phyloP scores from a whole-genome alignment of 1,284 basidiomycete species.

The Cryptococcus sp. region DNA sequence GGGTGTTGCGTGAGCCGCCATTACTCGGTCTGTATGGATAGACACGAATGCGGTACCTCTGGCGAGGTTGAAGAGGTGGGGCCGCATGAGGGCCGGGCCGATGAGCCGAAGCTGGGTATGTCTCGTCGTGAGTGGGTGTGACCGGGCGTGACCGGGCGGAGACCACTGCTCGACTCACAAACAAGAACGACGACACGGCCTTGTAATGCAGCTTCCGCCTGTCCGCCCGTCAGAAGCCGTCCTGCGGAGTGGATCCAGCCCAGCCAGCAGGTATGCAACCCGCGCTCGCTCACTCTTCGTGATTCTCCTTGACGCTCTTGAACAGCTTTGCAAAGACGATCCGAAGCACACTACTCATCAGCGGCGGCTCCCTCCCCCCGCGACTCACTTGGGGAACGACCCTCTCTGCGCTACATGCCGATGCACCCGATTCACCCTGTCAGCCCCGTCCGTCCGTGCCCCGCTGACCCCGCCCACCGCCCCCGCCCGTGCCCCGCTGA shows the following conservation, averaged over 20 bases:
- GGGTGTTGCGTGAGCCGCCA: neutral
- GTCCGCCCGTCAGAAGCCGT: neutral
- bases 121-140: neutral
- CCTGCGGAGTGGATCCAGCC: too few relatives aligned
- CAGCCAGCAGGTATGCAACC: too few relatives aligned
- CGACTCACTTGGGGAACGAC: conserved; percentile 26
- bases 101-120: conserved; percentile 32
- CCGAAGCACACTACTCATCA: conserved; percentile 19
- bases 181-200: conserved; percentile 38
- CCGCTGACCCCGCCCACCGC: too few relatives aligned
- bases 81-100: conserved; percentile 35
- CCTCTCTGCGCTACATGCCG: conserved; percentile 21
- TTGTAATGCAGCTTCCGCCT: conserved; percentile 26
- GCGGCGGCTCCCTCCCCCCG: neutral
- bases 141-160: neutral
- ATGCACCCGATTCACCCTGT: neutral
- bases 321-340: conserved; percentile 26
- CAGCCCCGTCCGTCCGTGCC: too few relatives aligned
- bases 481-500: too few relatives aligned
- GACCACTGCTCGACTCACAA: conserved; percentile 17
- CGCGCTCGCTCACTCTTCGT: conserved; percentile 17
- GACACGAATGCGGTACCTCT: too few relatives aligned
- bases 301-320: conserved; percentile 24
- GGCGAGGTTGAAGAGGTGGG: conserved; percentile 34
- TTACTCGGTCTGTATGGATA: too few relatives aligned